phyloP scores from a whole-genome alignment of 768 basidiomycete species.

The Phaeolepiota aurea region DNA sequence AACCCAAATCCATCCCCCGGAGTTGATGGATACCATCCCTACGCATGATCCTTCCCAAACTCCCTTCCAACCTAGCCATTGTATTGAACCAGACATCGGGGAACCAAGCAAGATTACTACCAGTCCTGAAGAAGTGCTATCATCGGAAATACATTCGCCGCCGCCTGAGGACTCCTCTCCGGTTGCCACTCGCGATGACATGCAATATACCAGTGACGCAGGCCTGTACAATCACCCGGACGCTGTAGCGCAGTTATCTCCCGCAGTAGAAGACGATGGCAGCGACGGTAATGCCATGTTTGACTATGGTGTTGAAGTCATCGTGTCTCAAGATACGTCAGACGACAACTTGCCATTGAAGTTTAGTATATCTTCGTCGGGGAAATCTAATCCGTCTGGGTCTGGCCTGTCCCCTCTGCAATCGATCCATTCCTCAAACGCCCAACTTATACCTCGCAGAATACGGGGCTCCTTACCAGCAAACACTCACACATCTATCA shows the following conservation, averaged over 20 bases:
- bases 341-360: not conserved
- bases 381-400: not conserved
- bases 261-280: not conserved
- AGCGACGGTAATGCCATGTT: not conserved
- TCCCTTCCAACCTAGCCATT: too few relatives aligned
- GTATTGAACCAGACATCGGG: not conserved
- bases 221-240: too few relatives aligned
- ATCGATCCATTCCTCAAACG: not conserved
- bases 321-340: not conserved
- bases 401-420: not conserved
- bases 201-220: too few relatives aligned
- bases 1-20: constrained; percentile 18
- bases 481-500: too few relatives aligned
- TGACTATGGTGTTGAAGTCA: not conserved
- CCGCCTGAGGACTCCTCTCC: too few relatives aligned
- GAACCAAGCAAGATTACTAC: not conserved
- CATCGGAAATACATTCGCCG: too few relatives aligned
- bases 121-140: too few relatives aligned
- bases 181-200: too few relatives aligned
- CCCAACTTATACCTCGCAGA: not conserved
- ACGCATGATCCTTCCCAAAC: constrained; percentile 23
- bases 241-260: too few relatives aligned
- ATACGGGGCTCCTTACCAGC: not conserved
- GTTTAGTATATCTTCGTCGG: not conserved
- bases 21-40: constrained; percentile 33